These are phyloP conservation scores for Silene vulgaris DNA, from an alignment of 179 eudicot species.

Conservation along the genomic window DNA sequence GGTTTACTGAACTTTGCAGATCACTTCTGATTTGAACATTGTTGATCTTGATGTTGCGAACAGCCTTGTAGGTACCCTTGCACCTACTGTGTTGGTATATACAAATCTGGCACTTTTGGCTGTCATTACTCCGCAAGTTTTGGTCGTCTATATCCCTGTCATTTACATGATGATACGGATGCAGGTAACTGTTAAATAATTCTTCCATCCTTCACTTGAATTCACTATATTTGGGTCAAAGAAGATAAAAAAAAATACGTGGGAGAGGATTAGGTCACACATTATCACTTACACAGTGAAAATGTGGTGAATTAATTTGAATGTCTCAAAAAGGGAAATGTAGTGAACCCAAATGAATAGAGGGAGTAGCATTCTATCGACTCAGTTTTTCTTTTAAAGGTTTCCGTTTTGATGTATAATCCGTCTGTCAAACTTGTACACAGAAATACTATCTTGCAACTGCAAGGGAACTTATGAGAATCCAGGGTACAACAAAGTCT, in stretches of 20 bases:
- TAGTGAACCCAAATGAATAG: neutral
- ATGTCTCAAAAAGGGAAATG: neutral
- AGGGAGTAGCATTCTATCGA: neutral
- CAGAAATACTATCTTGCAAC: slow-evolving; percentile 65
- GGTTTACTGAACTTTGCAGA: slow-evolving; percentile 34
- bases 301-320: neutral
- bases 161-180: slow-evolving; percentile 44
- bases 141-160: slow-evolving; percentile 61
- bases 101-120: slow-evolving; percentile 54
- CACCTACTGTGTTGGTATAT: slow-evolving; percentile 43
- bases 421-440: neutral
- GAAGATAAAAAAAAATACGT: too few relatives aligned
- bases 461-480: slow-evolving; percentile 68
- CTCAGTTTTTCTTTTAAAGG: neutral
- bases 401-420: neutral
- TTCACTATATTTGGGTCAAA: neutral
- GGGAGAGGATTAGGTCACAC: too few relatives aligned
- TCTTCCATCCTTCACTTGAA: neutral
- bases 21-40: slow-evolving; percentile 68
- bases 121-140: slow-evolving; percentile 68
- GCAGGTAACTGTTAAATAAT: slow-evolving; percentile 42
- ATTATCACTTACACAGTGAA: too few relatives aligned
- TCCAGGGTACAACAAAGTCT: slow-evolving; percentile 79
- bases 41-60: slow-evolving; percentile 68
- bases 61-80: slow-evolving; percentile 39